Base-by-base conservation (phyloP, 345 rosid genomes). In the Euphorbia pulcherrima region DNA sequence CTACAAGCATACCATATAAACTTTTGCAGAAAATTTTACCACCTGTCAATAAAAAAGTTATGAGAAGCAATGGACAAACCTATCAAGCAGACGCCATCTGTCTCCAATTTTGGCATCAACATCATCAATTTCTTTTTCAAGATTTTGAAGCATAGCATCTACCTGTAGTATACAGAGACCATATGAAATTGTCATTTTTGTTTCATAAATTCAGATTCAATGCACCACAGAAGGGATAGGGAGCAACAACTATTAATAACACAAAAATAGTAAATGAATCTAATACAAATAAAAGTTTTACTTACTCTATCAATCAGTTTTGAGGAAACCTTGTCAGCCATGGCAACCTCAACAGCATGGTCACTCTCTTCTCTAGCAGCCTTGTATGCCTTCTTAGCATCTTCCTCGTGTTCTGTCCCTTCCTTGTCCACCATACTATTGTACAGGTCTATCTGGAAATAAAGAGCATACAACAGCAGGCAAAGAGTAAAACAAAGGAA, bases 101-200 rank as follows among this genome's bases (percentile, higher is more conserved):
- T 88, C 89, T 28, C 97, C 97, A 74, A 94, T 94, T 87, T 89
- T 87, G 66, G 88, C 90, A 75, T 90, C 97, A n/a, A 93, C 97
- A 65, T 88, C 96, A 67, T 93, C 97, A 69, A 93, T 93, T 85
- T 94, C 99, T 62, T 89, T 94, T 78, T 91, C 97, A 40, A 94
- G 92, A 72, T 89, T 91, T 56, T 94, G 97, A 65, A 94, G 97
- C 99, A 94, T 89, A 23, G 87, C 80, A 68, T 91, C 99, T 10
- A 94, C 97, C 96, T 91, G 79, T 72, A 71, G 71, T 74, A 57
- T 48, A 21, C 27, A 60, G 70, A 76, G 59, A 59, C n/a, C 23
- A 64, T n/a, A 27, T 21, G 23, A 7, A 3, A 66, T 40, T 39
- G 21, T 11, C 20, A 35, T 1, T 72, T 52, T 23, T 58, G 75